A percentile compares a stretch with the other conserved stretches of the same genome.
Conservation (phyloP, 2,329 filamentous ascomycete genomes). For the Alternaria consortialis region DNA sequence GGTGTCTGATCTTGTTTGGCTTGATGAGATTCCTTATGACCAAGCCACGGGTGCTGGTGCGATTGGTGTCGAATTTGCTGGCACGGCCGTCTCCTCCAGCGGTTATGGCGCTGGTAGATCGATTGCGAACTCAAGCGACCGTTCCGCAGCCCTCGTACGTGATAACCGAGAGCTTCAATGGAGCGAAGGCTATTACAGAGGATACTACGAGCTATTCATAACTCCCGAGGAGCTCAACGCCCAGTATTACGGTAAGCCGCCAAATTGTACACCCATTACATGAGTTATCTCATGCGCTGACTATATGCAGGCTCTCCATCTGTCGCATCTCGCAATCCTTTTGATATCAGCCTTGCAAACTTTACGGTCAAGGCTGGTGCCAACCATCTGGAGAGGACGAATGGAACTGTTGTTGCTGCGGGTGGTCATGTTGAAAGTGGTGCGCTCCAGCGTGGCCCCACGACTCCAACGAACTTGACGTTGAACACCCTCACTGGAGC, state of each 20-base stretch:
- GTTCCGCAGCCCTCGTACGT: slow-evolving; percentile 46
- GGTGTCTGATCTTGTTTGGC: slow-evolving; percentile 55
- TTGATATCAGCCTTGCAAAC: slow-evolving; percentile 72
- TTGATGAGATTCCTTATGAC: slow-evolving; percentile 50
- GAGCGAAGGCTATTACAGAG: slow-evolving; percentile 76
- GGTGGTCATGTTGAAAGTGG: slow-evolving; percentile 63
- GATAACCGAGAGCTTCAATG: slow-evolving; percentile 72
- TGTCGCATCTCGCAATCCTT: slow-evolving; percentile 65
- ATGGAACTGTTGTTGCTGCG: slow-evolving; percentile 44
- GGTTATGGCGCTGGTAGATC: slow-evolving; percentile 49
- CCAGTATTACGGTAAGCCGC: slow-evolving; percentile 65
- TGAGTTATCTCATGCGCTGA: background rate
- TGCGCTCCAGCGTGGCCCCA: slow-evolving; percentile 55
- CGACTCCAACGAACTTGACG: slow-evolving; percentile 43
- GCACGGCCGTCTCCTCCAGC: slow-evolving; percentile 69
- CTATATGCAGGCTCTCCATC: slow-evolving; percentile 56
- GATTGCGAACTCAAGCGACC: slow-evolving; percentile 58
- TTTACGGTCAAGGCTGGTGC: slow-evolving; percentile 71
- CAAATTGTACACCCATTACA: background rate
- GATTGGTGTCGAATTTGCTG: slow-evolving; percentile 63
- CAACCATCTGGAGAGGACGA: slow-evolving; percentile 62
- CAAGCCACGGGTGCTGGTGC: slow-evolving; percentile 48
- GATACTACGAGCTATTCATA: slow-evolving; percentile 72
- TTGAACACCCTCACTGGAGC: slow-evolving; percentile 40
- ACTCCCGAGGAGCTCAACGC: slow-evolving; percentile 64